phyloP scores from a whole-genome alignment of 352 stramenopile genomes.

The Pythium graminicola region DNA sequence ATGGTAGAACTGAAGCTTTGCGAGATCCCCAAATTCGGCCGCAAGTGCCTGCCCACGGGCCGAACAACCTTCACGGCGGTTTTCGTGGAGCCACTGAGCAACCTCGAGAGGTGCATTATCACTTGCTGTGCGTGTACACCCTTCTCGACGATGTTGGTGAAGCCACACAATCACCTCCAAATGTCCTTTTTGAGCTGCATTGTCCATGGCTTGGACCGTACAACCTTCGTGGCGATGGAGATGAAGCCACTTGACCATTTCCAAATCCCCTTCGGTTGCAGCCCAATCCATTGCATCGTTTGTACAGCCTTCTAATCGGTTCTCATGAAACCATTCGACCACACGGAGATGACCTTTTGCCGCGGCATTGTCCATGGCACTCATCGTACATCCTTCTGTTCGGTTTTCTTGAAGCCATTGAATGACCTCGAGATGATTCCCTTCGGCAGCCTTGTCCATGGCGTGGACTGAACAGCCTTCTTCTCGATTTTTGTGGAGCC shows the following conservation, averaged over 20 bases:
- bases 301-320: slow-evolving; percentile 24
- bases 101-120: slow-evolving; percentile 25
- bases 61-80: slow-evolving; percentile 21
- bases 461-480: slow-evolving; percentile 24
- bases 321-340: slow-evolving; percentile 25
- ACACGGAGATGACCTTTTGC: slow-evolving; percentile 19
- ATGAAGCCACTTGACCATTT: slow-evolving; percentile 28
- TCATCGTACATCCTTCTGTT: slow-evolving; percentile 27
- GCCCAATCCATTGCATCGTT: slow-evolving; percentile 27
- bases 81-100: slow-evolving; percentile 23
- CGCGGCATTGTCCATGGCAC: slow-evolving; percentile 25
- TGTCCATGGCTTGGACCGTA: slow-evolving; percentile 26
- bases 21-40: slow-evolving; percentile 19
- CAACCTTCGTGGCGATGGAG: slow-evolving; percentile 24
- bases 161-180: slow-evolving; percentile 29
- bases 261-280: slow-evolving; percentile 15
- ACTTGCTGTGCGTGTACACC: slow-evolving; percentile 23
- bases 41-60: slow-evolving; percentile 16
- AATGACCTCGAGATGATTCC: slow-evolving; percentile 22
- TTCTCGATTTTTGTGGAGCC: slow-evolving; percentile 20
- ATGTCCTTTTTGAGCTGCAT: slow-evolving; percentile 19
- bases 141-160: slow-evolving; percentile 23
- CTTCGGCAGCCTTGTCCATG: slow-evolving; percentile 21
- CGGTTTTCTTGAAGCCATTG: slow-evolving; percentile 28
- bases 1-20: slow-evolving; percentile 26